phyloP scores from a whole-genome alignment of 352 stramenopile species.

The Pythium aristosporum region DNA sequence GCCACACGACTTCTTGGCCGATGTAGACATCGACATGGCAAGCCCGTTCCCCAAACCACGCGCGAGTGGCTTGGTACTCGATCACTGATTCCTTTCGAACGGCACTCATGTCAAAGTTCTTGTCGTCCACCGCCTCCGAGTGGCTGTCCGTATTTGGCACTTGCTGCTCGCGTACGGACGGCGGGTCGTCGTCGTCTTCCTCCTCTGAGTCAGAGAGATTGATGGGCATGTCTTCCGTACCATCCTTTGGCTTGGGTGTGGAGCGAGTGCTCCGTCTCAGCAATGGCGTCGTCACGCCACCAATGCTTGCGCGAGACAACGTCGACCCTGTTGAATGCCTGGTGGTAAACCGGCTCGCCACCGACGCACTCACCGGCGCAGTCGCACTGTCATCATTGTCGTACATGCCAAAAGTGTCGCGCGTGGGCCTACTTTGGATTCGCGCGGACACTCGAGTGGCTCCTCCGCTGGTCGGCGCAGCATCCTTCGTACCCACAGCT shows the following conservation, averaged over 20 bases:
- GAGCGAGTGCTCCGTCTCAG: constrained; percentile 12
- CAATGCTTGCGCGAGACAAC: neutral
- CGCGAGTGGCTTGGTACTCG: constrained; percentile 11
- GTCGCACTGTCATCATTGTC: constrained; percentile 3
- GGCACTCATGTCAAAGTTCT: constrained; percentile 9
- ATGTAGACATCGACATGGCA: constrained; percentile 18
- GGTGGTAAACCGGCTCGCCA: constrained; percentile 1
- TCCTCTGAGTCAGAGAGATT: constrained; percentile 24
- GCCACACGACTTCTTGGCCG: constrained; percentile 5
- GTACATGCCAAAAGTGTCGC: constrained; percentile 17
- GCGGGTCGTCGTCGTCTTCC: constrained; percentile 4
- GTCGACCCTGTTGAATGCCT: neutral
- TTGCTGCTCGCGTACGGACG: neutral
- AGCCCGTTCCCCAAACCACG: constrained; percentile 17
- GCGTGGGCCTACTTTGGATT: neutral
- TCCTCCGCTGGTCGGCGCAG: neutral
- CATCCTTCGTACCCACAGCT: neutral
- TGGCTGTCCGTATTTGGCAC: neutral
- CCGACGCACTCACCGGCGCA: neutral
- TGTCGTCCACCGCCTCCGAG: constrained; percentile 9
- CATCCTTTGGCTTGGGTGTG: constrained; percentile 12
- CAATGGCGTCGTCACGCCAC: neutral
- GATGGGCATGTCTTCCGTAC: constrained; percentile 27
- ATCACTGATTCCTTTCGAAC: constrained; percentile 11
- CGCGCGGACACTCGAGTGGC: constrained; percentile 4